phyloP scores from a whole-genome alignment of 2,329 filamentous ascomycete species.

The Colletotrichum siamense region DNA sequence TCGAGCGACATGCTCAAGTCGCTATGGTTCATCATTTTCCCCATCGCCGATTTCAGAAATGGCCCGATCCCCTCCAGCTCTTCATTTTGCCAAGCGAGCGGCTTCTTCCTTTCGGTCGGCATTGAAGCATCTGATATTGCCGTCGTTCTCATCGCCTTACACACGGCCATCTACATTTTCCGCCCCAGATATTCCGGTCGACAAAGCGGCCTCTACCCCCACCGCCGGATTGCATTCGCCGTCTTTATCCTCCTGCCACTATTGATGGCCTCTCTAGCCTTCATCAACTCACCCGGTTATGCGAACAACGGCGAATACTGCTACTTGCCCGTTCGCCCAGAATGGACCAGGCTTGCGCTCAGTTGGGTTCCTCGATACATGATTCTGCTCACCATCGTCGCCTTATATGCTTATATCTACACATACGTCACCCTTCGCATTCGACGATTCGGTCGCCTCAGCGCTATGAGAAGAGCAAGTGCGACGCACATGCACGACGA shows the following conservation, averaged over 20 bases:
- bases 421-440: conserved; percentile 62
- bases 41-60: conserved; percentile 60
- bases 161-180: conserved; percentile 76
- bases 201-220: conserved; percentile 71
- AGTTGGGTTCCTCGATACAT: conserved; percentile 78
- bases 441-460: conserved; percentile 39
- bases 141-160: conserved; percentile 75
- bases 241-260: conserved; percentile 64
- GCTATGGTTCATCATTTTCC: conserved; percentile 70
- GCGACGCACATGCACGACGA: conserved; percentile 2
- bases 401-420: conserved; percentile 74
- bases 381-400: conserved; percentile 68
- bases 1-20: conserved; percentile 75
- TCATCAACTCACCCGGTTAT: conserved; percentile 64
- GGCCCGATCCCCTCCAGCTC: conserved; percentile 57
- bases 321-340: conserved; percentile 68
- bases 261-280: conserved; percentile 67
- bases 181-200: conserved; percentile 52
- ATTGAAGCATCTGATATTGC: conserved; percentile 75
- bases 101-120: conserved; percentile 71
- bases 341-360: conserved; percentile 72
- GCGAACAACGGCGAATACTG: conserved; percentile 71
- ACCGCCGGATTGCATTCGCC: conserved; percentile 64
- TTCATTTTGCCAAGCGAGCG: conserved; percentile 69
- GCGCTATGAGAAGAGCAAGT: conserved; percentile 9